Base-by-base conservation (phyloP, 140 eudicot species). In the Cichorium intybus region DNA sequence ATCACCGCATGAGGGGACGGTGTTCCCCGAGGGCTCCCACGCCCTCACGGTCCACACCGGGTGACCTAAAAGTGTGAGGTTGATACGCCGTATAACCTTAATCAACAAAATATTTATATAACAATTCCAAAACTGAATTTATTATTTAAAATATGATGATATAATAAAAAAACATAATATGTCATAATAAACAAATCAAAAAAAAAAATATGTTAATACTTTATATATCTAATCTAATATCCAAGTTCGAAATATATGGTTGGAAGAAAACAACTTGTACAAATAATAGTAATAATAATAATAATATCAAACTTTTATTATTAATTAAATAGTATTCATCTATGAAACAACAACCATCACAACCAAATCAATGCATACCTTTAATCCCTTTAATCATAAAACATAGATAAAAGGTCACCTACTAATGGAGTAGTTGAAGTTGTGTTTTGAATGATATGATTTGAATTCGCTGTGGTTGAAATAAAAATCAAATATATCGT, bases 361-460 rank as follows among this genome's bases (percentile, higher is more conserved):
- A 48, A 48, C 7, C 4, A 48, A 43, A 48, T 48, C 54, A 18
- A 48, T 48, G 54, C 54, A 48, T 24, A 48, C 10, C 54, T 48
- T 48, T 48, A 48, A 48, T 48, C 23, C 10, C 54, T 48, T 48
- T 48, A 48, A 48, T 48, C 23, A 48, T 18, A 12, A 48, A 48
- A 48, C 24, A 20, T 48, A 7, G 14, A 48, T 17, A 17, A 17
- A 48, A 10, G 0, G 29, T 34, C n/a, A 57, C 46, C 63, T 57
- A 23, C 18, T 24, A 24, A 34, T 57, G 49, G 29, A 59, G 65
- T 34, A 59, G 65, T 20, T 59, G 65, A 34, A 11, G 49, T 59
- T 59, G 20, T 43, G 65, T 18, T 35, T 10, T 22, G 23, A 57
- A 46, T n/a, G 47, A 9, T 57, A 5, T 33, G 28, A 29, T 9